Evolutionary conservation across 2,329 filamentous ascomycete species (phyloP).

Genomic region (Clarireedia monteithiana): DNA sequence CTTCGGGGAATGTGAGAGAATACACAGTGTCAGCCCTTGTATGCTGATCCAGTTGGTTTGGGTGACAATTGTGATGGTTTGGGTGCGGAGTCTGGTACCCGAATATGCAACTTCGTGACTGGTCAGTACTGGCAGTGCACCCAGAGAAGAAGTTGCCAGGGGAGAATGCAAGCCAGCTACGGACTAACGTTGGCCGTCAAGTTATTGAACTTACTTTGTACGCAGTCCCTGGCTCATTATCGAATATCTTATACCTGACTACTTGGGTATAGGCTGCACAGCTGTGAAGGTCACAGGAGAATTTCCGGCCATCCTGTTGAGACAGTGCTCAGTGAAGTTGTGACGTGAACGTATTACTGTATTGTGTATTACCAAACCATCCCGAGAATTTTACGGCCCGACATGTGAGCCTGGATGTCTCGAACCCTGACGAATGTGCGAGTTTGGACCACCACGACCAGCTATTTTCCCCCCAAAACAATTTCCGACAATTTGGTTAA

Average conservation of each 20-base stretch:
- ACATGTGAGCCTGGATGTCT: background rate
- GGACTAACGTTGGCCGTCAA: background rate
- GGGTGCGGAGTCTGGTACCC: background rate
- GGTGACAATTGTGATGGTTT: background rate
- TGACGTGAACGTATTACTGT: background rate
- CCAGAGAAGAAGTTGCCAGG: background rate
- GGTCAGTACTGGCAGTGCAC: background rate
- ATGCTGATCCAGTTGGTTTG: background rate
- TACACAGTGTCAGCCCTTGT: constrained; percentile 6
- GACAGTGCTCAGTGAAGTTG: background rate
- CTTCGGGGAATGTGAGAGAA: background rate
- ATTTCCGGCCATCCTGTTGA: background rate
- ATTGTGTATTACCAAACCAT: too few species aligned
- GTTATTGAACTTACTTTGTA: background rate
- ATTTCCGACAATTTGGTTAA: constrained; percentile 10
- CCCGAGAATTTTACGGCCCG: background rate
- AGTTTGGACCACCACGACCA: background rate
- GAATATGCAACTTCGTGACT: constrained; percentile 1
- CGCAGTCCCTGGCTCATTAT: background rate
- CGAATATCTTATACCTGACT: background rate
- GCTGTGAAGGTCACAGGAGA: background rate
- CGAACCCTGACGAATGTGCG: background rate
- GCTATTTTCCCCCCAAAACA: background rate
- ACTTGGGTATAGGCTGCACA: background rate
- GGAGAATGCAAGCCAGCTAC: background rate